A percentile compares a stretch with the other conserved stretches of the same genome.
Evolutionary conservation across 148 eudicot genomes (phyloP).

Genomic region (Rhododendron ovatum): DNA sequence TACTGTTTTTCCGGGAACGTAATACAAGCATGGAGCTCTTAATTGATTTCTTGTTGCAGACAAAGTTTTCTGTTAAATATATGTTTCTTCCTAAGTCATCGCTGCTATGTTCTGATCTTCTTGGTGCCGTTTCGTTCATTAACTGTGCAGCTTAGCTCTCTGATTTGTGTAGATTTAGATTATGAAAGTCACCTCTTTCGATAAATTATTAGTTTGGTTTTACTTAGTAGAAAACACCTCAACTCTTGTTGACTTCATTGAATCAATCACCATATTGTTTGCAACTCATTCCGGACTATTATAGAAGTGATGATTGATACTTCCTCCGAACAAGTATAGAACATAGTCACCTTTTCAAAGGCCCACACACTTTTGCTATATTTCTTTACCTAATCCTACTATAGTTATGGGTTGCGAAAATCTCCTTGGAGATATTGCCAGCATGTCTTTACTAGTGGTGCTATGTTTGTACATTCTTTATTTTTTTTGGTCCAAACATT

Average conservation of each 20-base stretch:
- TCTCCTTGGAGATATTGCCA: neutral
- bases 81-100: neutral
- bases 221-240: neutral
- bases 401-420: neutral
- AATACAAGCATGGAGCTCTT: neutral
- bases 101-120: neutral
- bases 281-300: neutral
- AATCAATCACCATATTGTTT: neutral
- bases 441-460: neutral
- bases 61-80: neutral
- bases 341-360: neutral
- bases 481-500: neutral
- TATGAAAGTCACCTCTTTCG: neutral
- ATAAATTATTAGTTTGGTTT: neutral
- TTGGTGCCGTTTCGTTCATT: neutral
- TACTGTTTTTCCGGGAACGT: neutral
- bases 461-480: neutral
- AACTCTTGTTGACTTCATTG: neutral
- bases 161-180: neutral
- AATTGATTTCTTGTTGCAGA: neutral
- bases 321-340: neutral
- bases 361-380: neutral
- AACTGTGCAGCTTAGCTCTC: neutral
- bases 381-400: neutral
- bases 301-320: neutral